phyloP scores from a whole-genome alignment of 176 grass and related monocot species.

The Cymbopogon citratus region DNA sequence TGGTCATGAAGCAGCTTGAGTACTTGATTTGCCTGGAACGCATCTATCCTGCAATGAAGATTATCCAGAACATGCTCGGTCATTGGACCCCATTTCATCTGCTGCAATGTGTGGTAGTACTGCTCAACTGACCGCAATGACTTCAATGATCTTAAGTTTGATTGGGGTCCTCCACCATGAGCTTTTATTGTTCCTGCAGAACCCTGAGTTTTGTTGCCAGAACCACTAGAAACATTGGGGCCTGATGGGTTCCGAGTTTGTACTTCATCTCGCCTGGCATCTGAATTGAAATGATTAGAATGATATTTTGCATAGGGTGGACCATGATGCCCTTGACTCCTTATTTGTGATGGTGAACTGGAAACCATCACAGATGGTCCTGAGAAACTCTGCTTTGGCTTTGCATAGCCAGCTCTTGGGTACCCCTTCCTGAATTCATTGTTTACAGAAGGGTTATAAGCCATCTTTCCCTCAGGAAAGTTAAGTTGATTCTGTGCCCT shows the following conservation, averaged over 20 bases:
- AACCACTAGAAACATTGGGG: constrained; percentile 24
- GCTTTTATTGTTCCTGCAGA: constrained; percentile 43
- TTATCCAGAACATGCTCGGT: constrained; percentile 62
- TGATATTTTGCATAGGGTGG: constrained; percentile 43
- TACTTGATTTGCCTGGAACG: constrained; percentile 90
- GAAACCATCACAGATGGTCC: constrained; percentile 38
- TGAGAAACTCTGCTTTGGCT: constrained; percentile 41
- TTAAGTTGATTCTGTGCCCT: constrained; percentile 30
- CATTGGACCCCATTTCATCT: constrained; percentile 81
- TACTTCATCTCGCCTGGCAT: constrained; percentile 35
- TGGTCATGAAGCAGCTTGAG: constrained; percentile 81
- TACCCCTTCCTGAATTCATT: constrained; percentile 29
- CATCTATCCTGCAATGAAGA: constrained; percentile 71
- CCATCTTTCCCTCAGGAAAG: constrained; percentile 35
- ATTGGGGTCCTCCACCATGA: constrained; percentile 38
- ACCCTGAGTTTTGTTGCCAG: constrained; percentile 43
- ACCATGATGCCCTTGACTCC: constrained; percentile 45
- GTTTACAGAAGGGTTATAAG: constrained; percentile 32
- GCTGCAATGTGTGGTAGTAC: constrained; percentile 78
- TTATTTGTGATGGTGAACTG: constrained; percentile 40
- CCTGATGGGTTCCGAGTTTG: constrained; percentile 33
- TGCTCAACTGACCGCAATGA: constrained; percentile 62
- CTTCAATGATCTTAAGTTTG: constrained; percentile 51
- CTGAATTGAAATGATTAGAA: constrained; percentile 47
- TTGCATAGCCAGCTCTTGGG: constrained; percentile 42